Base-by-base conservation (phyloP, 2,329 filamentous ascomycete species). In the Phialophora macrospora region DNA sequence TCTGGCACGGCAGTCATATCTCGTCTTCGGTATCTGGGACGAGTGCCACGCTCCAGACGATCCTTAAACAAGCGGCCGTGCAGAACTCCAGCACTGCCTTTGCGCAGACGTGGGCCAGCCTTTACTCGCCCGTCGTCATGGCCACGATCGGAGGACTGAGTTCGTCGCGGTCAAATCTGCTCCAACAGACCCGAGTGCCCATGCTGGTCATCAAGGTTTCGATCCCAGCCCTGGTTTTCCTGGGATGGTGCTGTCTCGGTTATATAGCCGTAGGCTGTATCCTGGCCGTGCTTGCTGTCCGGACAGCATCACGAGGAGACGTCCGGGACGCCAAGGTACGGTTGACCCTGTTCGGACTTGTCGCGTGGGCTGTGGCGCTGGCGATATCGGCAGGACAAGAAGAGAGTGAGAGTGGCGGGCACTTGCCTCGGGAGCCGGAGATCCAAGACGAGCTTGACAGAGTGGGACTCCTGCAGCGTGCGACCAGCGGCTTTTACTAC, bases 171-270 rank as follows among this genome's bases (percentile, higher is more conserved):
- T 14, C 32, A n/a, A 65, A 65, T 28, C 11, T 38, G 11, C 22
- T 56, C 11, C 46, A 65, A 51, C 63, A 65, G 49, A 49, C 22
- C n/a, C 46, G 63, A 0, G 49, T 32, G 14, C 63, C 63, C 2
- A 7, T 30, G n/a, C 49, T 65, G n/a, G 63, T 65, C 14, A 49
- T 65, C 41, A 65, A 65, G 26, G 51, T 65, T 22, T 65, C 17
- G 3, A 56, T 65, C 41, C 63, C 63, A 0, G 46, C 49, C 11
- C 49, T 65, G 17, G 57, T 51, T 11, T 65, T 55, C 12, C 12
- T 65, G 30, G 14, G 24, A 24, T 48, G 61, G 22, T 65, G 57
- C 48, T 65, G 57, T 46, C 41, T 62, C 14, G 30, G 11, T 2
- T 65, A 65, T 9, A 55, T 56, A n/a, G 34, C 41, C 7, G 46